Conservation (phyloP, 768 basidiomycete species). For the Botryobasidium botryosum region DNA sequence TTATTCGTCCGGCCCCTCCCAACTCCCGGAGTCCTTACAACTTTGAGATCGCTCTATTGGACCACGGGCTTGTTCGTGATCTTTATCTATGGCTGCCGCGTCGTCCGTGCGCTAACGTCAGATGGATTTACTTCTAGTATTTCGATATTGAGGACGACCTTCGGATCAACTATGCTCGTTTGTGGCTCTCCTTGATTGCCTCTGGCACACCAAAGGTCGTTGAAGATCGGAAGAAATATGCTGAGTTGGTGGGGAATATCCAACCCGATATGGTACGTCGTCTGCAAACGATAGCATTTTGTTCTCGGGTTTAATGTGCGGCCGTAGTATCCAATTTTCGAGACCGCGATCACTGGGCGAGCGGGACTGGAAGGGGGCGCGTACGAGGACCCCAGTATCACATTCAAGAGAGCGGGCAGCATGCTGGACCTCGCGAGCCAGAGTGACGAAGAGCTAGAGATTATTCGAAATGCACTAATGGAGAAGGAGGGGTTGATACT, state of each 20-base stretch:
- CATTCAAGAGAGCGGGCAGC: constrained; percentile 50
- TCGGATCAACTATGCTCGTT: constrained; percentile 50
- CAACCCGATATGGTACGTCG: constrained; percentile 58
- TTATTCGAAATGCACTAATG: constrained; percentile 68
- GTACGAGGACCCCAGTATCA: constrained; percentile 19
- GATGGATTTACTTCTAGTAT: no score
- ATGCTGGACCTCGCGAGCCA: constrained; percentile 62
- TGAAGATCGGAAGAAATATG: constrained; percentile 67
- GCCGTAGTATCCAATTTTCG: constrained; percentile 75
- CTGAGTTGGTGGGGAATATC: constrained; percentile 80
- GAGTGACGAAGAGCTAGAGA: constrained; percentile 60
- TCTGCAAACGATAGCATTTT: neutral
- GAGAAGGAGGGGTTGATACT: constrained; percentile 65
- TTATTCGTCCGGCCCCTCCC: constrained; percentile 60
- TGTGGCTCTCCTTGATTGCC: constrained; percentile 77
- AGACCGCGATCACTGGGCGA: constrained; percentile 84
- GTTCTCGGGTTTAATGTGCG: constrained; percentile 6
- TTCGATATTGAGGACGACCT: constrained; percentile 74
- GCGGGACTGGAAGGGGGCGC: constrained; percentile 52
- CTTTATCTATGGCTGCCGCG: neutral
- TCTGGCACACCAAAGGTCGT: constrained; percentile 46
- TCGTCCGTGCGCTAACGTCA: neutral
- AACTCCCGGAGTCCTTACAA: constrained; percentile 69
- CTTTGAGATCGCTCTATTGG: constrained; percentile 88
- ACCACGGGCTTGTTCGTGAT: constrained; percentile 37